Evolutionary conservation across 108 stramenopile genomes (phyloP).

Genomic region (Chaetoceros muelleri): DNA sequence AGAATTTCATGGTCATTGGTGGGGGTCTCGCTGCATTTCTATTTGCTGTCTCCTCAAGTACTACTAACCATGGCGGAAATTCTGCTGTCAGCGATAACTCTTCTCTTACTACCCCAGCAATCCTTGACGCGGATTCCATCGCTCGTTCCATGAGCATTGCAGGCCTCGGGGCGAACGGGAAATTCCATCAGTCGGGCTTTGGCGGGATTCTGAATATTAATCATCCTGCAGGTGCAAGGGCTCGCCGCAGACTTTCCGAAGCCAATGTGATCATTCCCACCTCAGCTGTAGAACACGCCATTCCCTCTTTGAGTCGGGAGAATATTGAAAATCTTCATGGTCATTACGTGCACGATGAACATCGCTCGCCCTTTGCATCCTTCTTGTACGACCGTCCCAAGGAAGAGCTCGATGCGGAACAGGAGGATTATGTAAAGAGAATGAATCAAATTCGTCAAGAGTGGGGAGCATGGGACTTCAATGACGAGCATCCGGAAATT

Average conservation of each 20-base stretch:
- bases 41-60: too few species aligned
- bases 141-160: too few species aligned
- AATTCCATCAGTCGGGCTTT: conserved; percentile 8
- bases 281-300: not conserved
- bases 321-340: conserved; percentile 9
- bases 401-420: conserved; percentile 3
- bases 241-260: not conserved
- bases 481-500: not conserved
- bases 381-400: conserved; percentile 4
- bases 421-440: conserved; percentile 1
- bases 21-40: too few species aligned
- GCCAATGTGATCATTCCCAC: conserved; percentile 2
- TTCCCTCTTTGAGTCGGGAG: conserved; percentile 5
- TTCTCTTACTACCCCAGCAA: too few species aligned
- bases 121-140: too few species aligned
- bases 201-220: conserved; percentile 5
- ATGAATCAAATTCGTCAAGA: conserved; percentile 4
- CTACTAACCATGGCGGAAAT: too few species aligned
- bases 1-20: too few species aligned
- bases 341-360: conserved; percentile 17
- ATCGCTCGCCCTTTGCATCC: conserved; percentile 6
- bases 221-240: conserved; percentile 1
- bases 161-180: not conserved
- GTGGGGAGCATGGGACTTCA: conserved; percentile 11
- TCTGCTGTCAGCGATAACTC: too few species aligned